These are phyloP conservation scores for Lyophyllum decastes DNA, from an alignment of 768 basidiomycete species.

Conservation along the genomic window DNA sequence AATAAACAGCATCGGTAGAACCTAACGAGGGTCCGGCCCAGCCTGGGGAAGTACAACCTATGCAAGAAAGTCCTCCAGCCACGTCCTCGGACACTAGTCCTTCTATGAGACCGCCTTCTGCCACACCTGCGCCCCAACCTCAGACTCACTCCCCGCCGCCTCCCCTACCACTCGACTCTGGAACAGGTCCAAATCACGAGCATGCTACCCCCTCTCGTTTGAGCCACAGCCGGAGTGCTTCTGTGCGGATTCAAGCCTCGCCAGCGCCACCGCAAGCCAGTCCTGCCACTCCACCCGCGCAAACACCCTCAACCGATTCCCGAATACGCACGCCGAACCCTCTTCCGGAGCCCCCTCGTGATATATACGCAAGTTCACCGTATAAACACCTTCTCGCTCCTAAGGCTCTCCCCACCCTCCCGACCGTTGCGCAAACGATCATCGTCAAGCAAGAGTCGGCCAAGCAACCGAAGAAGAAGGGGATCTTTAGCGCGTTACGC, in stretches of 20 bases:
- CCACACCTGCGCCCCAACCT: neutral
- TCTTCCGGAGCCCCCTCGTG: slow-evolving; percentile 40
- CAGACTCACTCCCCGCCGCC: neutral
- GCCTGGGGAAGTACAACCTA: neutral
- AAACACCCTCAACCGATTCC: neutral
- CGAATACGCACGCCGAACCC: slow-evolving; percentile 42
- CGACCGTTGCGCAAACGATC: slow-evolving; percentile 31
- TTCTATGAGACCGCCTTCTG: neutral
- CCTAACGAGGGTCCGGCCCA: neutral
- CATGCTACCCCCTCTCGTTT: neutral
- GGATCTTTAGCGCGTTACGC: slow-evolving; percentile 50
- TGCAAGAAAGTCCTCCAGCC: neutral
- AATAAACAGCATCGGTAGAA: neutral
- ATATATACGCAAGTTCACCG: slow-evolving; percentile 39
- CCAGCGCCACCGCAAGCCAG: neutral
- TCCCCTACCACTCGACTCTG: neutral
- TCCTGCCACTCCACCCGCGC: neutral
- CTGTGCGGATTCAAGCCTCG: neutral
- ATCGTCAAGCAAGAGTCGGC: slow-evolving; percentile 31
- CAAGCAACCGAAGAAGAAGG: slow-evolving; percentile 30
- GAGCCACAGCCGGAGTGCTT: neutral
- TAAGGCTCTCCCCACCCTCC: slow-evolving; percentile 43
- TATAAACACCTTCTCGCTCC: slow-evolving; percentile 58
- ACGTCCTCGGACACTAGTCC: neutral
- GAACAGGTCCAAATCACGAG: neutral